Evolutionary conservation across 2,329 filamentous ascomycete genomes (phyloP).

Genomic region (Westerdykella aurantiaca): DNA sequence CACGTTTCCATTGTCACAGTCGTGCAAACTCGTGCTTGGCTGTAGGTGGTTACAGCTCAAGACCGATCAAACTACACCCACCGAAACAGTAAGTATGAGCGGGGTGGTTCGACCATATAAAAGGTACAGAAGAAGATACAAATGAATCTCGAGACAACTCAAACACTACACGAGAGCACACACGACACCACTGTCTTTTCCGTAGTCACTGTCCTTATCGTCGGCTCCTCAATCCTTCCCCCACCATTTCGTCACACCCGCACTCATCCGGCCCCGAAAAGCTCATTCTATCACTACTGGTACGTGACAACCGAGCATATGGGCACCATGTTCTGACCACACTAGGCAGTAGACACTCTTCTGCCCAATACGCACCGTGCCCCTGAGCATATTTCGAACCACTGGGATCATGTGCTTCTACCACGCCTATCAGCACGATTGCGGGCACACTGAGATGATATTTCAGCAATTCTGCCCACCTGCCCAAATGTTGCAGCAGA

Average conservation of each 20-base stretch:
- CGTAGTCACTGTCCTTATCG: neutral
- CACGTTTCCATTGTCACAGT: constrained; percentile 10
- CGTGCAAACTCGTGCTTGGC: constrained; percentile 8
- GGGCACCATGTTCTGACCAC: too few relatives aligned
- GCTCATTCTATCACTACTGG: too few relatives aligned
- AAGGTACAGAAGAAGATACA: neutral
- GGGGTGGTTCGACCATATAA: neutral
- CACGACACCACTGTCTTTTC: neutral
- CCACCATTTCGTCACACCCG: too few relatives aligned
- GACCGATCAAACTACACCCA: constrained; percentile 13
- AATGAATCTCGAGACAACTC: neutral
- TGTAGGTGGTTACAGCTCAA: constrained; percentile 7
- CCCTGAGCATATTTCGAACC: neutral
- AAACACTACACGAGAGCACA: constrained; percentile 1
- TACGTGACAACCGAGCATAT: too few relatives aligned
- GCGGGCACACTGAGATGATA: constrained; percentile 19
- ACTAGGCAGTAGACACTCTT: too few relatives aligned
- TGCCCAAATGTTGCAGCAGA: constrained; percentile 29
- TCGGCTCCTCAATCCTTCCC: too few relatives aligned
- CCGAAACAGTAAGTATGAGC: neutral
- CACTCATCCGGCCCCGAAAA: too few relatives aligned
- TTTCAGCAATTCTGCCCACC: constrained; percentile 26
- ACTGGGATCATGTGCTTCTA: constrained; percentile 42
- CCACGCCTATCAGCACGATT: constrained; percentile 44
- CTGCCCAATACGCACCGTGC: too few relatives aligned